phyloP scores from a whole-genome alignment of 2,329 filamentous ascomycete species.

The Hysterium pulicare region DNA sequence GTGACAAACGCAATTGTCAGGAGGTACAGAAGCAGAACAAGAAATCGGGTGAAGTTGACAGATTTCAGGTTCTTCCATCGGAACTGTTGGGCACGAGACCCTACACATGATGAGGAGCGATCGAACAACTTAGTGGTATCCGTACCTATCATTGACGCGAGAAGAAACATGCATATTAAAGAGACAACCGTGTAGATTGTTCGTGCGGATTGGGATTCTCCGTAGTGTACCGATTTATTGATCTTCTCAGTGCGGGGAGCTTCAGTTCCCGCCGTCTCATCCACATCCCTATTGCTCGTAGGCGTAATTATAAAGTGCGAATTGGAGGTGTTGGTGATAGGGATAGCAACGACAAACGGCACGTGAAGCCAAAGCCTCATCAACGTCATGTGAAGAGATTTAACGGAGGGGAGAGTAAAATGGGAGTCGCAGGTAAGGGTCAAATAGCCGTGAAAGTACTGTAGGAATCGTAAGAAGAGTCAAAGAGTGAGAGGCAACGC shows the following conservation, averaged over 20 bases:
- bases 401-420: background rate
- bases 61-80: conserved; percentile 12
- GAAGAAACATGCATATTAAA: conserved; percentile 24
- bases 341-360: background rate
- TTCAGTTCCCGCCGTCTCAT: background rate
- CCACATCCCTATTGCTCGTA: background rate
- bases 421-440: too few species aligned
- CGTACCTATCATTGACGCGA: conserved; percentile 24
- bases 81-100: conserved; percentile 21
- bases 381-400: background rate
- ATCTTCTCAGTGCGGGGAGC: background rate
- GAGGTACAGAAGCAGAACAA: conserved; percentile 35
- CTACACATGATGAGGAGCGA: conserved; percentile 11
- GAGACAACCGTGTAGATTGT: conserved; percentile 14
- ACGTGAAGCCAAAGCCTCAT: background rate
- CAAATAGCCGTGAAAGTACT: too few species aligned
- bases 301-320: too few species aligned
- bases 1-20: conserved; percentile 34
- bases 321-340: background rate
- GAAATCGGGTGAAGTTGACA: conserved; percentile 28
- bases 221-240: background rate
- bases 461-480: too few species aligned
- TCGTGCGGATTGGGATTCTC: conserved; percentile 8
- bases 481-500: too few species aligned
- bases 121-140: background rate